These are phyloP conservation scores for Psilocybe mexicana DNA, from an alignment of 1,284 basidiomycete species.

Conservation along the genomic window DNA sequence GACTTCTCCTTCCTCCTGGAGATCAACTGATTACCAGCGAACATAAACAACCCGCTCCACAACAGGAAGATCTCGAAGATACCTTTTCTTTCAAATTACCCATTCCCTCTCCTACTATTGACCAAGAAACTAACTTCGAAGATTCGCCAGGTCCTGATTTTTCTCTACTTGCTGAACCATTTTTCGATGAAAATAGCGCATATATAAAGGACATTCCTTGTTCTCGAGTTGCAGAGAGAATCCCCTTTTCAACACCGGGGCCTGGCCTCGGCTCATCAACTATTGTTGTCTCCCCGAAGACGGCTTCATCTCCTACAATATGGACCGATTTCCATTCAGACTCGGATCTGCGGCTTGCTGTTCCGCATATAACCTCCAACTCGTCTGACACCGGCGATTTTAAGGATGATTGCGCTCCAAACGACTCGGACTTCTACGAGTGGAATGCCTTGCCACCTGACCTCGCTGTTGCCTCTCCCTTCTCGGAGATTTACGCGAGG, in stretches of 20 bases:
- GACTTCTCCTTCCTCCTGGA: constrained; percentile 32
- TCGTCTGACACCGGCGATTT: constrained; percentile 15
- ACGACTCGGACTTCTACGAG: not conserved
- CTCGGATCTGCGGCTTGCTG: constrained; percentile 13
- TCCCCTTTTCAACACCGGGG: constrained; percentile 40
- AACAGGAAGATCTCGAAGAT: not conserved
- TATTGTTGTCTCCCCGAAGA: constrained; percentile 13
- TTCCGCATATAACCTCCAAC: constrained; percentile 9
- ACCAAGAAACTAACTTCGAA: not conserved
- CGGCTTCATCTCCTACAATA: constrained; percentile 22
- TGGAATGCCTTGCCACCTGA: constrained; percentile 14
- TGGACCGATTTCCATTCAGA: constrained; percentile 18
- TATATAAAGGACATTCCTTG: not conserved
- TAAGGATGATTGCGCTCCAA: constrained; percentile 6
- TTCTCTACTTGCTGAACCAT: not conserved
- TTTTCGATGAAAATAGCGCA: constrained; percentile 1
- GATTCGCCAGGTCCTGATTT: not conserved
- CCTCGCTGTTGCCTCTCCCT: constrained; percentile 9
- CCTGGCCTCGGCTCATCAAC: constrained; percentile 26
- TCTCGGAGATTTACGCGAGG: constrained; percentile 33
- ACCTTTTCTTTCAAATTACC: constrained; percentile 14
- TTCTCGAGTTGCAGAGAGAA: not conserved
- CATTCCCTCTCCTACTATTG: not conserved
- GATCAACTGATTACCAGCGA: not conserved
- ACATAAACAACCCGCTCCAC: not conserved